These are phyloP conservation scores for Clonostachys solani DNA, from an alignment of 2,329 filamentous ascomycete species.

Conservation along the genomic window DNA sequence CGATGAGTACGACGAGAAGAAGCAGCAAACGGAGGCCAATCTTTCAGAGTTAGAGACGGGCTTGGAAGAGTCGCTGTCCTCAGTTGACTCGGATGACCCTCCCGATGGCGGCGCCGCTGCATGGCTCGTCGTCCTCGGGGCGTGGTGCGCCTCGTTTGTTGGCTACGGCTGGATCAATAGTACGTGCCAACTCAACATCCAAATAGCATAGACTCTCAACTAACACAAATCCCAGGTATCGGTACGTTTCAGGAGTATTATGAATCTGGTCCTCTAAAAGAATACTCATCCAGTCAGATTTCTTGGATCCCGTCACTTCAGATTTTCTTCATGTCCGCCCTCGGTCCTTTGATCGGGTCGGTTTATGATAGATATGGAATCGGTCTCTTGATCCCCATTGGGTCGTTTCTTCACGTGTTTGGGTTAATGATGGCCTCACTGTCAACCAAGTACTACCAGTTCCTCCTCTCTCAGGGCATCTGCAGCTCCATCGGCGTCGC, in stretches of 20 bases:
- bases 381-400: conserved; percentile 27
- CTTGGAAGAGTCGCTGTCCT: too few species aligned
- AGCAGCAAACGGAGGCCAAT: too few species aligned
- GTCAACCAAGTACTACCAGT: conserved; percentile 43
- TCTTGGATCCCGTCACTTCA: conserved; percentile 40
- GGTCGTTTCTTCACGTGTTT: conserved; percentile 37
- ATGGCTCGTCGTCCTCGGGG: conserved; percentile 32
- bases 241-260: conserved; percentile 43
- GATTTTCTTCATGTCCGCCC: conserved; percentile 31
- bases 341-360: conserved; percentile 28
- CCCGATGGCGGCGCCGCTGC: conserved; percentile 20
- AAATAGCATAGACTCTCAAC: background rate
- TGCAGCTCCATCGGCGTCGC: conserved; percentile 33
- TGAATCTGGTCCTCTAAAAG: conserved; percentile 34
- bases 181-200: conserved; percentile 2
- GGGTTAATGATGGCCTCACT: conserved; percentile 41
- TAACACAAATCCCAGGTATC: conserved; percentile 8
- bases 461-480: conserved; percentile 45
- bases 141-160: conserved; percentile 33
- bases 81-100: too few species aligned
- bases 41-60: too few species aligned
- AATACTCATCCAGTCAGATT: conserved; percentile 43
- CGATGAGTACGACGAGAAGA: too few species aligned
- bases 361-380: conserved; percentile 41
- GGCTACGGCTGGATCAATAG: conserved; percentile 30